These are phyloP conservation scores for Pichia insulana DNA, from an alignment of 805 yeast genomes.

Conservation along the genomic window DNA sequence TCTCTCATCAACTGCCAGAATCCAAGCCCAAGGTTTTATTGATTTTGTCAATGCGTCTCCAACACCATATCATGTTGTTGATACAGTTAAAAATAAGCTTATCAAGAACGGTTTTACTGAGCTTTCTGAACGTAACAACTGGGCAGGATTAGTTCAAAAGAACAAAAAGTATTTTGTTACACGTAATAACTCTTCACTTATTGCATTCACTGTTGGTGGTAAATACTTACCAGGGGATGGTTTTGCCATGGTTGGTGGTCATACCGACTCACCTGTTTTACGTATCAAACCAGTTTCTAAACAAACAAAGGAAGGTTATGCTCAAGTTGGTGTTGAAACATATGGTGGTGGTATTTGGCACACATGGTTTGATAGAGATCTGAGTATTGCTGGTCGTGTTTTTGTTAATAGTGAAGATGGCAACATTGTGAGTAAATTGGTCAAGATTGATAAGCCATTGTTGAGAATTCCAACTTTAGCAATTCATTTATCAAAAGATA, in stretches of 20 bases:
- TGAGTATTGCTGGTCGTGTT: slow-evolving; percentile 87
- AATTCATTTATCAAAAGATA: slow-evolving; percentile 77
- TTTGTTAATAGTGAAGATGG: slow-evolving; percentile 48
- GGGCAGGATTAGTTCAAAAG: slow-evolving; percentile 49
- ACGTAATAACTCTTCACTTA: slow-evolving; percentile 79
- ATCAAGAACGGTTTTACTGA: slow-evolving; percentile 60
- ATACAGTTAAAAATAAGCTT: slow-evolving; percentile 49
- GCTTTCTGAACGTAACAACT: slow-evolving; percentile 58
- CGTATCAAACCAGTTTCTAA: slow-evolving; percentile 83
- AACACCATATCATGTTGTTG: slow-evolving; percentile 90
- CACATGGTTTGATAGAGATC: slow-evolving; percentile 94
- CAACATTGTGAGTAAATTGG: slow-evolving; percentile 51
- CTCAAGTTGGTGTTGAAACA: slow-evolving; percentile 86
- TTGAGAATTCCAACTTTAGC: slow-evolving; percentile 92
- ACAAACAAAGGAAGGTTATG: slow-evolving; percentile 60
- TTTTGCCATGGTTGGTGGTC: slow-evolving; percentile 87
- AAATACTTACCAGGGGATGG: slow-evolving; percentile 71
- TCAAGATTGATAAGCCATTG: slow-evolving; percentile 76
- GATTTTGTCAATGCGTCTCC: slow-evolving; percentile 78
- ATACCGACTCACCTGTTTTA: slow-evolving; percentile 88
- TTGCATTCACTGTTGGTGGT: slow-evolving; percentile 79
- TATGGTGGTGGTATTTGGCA: slow-evolving; percentile 97
- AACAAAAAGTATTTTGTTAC: slow-evolving; percentile 77
- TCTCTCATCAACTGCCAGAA: not conserved
- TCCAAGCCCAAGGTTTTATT: slow-evolving; percentile 54